Base-by-base conservation (phyloP, 208 protist genomes). In the Leishmania tropica region DNA sequence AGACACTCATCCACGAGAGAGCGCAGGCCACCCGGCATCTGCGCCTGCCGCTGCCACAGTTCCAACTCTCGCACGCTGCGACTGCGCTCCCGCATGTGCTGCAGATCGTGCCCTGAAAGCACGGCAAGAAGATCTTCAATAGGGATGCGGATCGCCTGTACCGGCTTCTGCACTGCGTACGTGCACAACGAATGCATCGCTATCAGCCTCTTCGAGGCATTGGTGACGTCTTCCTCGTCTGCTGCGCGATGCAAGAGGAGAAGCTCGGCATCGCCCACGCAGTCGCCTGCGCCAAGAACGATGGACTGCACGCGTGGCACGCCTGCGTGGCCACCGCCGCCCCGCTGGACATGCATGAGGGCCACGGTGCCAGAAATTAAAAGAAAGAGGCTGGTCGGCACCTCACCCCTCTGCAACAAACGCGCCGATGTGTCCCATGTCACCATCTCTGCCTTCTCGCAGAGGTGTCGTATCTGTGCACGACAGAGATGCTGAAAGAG, bases 231-330 rank as follows among this genome's bases (percentile, higher is more conserved):
- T 1, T 37, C n/a, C 70, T 68, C 70, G 3, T 8, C 78, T 28
- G 31, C 8, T 40, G 47, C 48, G 19, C 24, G n/a, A 1, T 47
- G 72, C 71, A 56, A 7, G 31, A 40, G 31, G 21, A 76, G n/a
- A 7, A 60, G 35, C 74, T 83, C 80, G 10, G 24, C 80, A 45
- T 83, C 80, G 6, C 80, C 80, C 2, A 83, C 80, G 40, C 80
- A 83, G 74, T 83, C 80, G 5, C 74, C 73, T 15, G 62, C 35
- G 65, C 58, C 10, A 2, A 83, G 42, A 24, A 75, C 37, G 1
- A 74, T 51, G 0, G 80, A n/a, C 51, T 62, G 80, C 2, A 79
- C 24, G 1, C 58, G 60, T 0, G 79, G 24, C 53, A 13, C 1
- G 17, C 67, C 79, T 48, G 56, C 28, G n/a, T 35, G 1, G 40